phyloP scores from a whole-genome alignment of 2,329 filamentous ascomycete genomes.

The Arthrobotrys megalospora region DNA sequence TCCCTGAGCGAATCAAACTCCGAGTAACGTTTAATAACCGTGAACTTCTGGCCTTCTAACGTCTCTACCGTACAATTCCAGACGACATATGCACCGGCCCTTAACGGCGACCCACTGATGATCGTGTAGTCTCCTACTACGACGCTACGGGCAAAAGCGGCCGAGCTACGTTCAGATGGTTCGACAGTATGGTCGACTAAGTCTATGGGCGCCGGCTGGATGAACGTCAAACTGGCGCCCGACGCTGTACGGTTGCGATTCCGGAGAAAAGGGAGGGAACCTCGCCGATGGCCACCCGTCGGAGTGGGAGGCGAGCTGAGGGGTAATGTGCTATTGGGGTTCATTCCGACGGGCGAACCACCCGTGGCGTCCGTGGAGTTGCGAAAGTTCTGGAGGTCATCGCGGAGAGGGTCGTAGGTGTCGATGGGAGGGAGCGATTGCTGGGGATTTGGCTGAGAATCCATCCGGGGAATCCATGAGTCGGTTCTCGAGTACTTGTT shows the following conservation, averaged over 20 bases:
- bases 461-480: constrained; percentile 59
- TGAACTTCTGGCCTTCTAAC: constrained; percentile 76
- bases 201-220: constrained; percentile 70
- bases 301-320: constrained; percentile 49
- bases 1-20: constrained; percentile 89
- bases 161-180: constrained; percentile 72
- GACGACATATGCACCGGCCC: constrained; percentile 90
- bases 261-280: constrained; percentile 48
- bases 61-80: constrained; percentile 94
- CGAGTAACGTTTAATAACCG: constrained; percentile 81
- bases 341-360: constrained; percentile 43
- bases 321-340: constrained; percentile 20
- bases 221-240: constrained; percentile 49
- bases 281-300: constrained; percentile 27
- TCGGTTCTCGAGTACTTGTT: constrained; percentile 17
- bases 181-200: constrained; percentile 78
- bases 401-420: constrained; percentile 58
- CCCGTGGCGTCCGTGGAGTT: constrained; percentile 60
- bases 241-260: constrained; percentile 58
- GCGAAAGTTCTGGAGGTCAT: constrained; percentile 62
- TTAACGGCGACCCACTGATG: constrained; percentile 71
- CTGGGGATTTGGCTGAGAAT: constrained; percentile 51
- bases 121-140: constrained; percentile 76
- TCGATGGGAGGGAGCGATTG: constrained; percentile 46
- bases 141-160: constrained; percentile 76